These are phyloP conservation scores for Hondaea fermentalgiana DNA, from an alignment of 108 stramenopile species.

Conservation along the genomic window DNA sequence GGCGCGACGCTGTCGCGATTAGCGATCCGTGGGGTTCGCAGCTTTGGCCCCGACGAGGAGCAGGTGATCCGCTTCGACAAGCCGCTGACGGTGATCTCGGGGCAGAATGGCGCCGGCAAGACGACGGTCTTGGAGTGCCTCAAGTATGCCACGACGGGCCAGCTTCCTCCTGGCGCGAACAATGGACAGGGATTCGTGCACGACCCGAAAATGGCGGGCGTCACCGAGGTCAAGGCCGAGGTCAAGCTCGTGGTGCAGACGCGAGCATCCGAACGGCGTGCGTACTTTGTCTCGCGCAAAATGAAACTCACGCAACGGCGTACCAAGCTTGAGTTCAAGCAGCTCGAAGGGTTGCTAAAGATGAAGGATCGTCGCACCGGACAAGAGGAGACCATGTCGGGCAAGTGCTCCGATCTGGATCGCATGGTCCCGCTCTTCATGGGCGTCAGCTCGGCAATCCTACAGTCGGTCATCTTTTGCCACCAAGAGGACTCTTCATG, in stretches of 20 bases:
- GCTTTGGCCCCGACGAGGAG: constrained; percentile 87
- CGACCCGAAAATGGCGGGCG: constrained; percentile 64
- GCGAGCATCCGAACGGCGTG: constrained; percentile 39
- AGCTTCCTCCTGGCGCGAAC: constrained; percentile 79
- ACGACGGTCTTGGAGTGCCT: constrained; percentile 98
- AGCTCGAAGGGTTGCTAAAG: neutral
- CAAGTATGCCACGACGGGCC: constrained; percentile 89
- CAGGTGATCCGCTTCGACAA: constrained; percentile 80
- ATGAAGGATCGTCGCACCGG: neutral
- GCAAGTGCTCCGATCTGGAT: constrained; percentile 87
- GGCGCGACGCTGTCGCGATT: constrained; percentile 53
- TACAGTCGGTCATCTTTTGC: constrained; percentile 90
- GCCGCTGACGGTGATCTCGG: constrained; percentile 97
- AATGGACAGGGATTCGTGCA: constrained; percentile 82
- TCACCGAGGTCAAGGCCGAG: constrained; percentile 47
- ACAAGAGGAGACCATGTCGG: constrained; percentile 25
- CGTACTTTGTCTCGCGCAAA: constrained; percentile 74
- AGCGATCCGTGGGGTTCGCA: constrained; percentile 84
- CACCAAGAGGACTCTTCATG: constrained; percentile 77
- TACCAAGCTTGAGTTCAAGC: constrained; percentile 40
- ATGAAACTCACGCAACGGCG: constrained; percentile 85
- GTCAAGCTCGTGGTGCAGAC: constrained; percentile 75
- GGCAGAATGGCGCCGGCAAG: constrained; percentile 73
- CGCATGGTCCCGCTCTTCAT: constrained; percentile 66
- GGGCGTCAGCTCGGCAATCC: constrained; percentile 84